These are phyloP conservation scores for Colletotrichum brevisporum DNA, from an alignment of 2,329 filamentous ascomycete species.

Conservation along the genomic window DNA sequence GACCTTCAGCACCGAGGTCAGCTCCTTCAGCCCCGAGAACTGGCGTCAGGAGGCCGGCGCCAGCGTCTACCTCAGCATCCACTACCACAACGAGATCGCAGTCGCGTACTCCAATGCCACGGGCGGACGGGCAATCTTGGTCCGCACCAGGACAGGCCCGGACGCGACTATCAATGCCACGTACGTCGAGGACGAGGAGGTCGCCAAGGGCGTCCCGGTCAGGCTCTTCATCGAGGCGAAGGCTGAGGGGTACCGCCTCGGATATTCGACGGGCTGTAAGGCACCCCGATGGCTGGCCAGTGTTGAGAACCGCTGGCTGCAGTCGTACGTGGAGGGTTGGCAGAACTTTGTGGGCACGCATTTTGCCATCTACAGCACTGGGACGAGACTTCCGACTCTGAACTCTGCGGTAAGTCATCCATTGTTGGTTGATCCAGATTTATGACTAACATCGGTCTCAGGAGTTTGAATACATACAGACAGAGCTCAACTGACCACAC, in stretches of 20 bases:
- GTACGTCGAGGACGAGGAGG: slow-evolving; percentile 37
- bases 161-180: slow-evolving; percentile 39
- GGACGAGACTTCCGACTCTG: slow-evolving; percentile 29
- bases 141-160: slow-evolving; percentile 33
- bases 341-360: slow-evolving; percentile 41
- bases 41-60: slow-evolving; percentile 38
- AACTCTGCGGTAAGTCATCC: slow-evolving; percentile 22
- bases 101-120: slow-evolving; percentile 27
- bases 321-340: slow-evolving; percentile 36
- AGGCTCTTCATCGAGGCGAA: slow-evolving; percentile 40
- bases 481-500: slow-evolving; percentile 16
- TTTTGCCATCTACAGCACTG: slow-evolving; percentile 40
- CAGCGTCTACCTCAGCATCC: slow-evolving; percentile 39
- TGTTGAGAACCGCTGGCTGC: slow-evolving; percentile 37
- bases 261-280: slow-evolving; percentile 29
- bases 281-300: slow-evolving; percentile 34
- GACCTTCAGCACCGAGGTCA: slow-evolving; percentile 40
- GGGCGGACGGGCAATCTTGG: slow-evolving; percentile 24
- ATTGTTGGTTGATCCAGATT: background rate
- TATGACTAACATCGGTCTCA: slow-evolving; percentile 2
- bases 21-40: slow-evolving; percentile 24
- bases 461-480: slow-evolving; percentile 41
- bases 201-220: slow-evolving; percentile 33
- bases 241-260: slow-evolving; percentile 27
- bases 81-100: slow-evolving; percentile 40